A percentile compares a stretch with the other conserved stretches of the same genome.
Conservation (phyloP, 2,329 filamentous ascomycete genomes). For the Zasmidium citrigriseum region DNA sequence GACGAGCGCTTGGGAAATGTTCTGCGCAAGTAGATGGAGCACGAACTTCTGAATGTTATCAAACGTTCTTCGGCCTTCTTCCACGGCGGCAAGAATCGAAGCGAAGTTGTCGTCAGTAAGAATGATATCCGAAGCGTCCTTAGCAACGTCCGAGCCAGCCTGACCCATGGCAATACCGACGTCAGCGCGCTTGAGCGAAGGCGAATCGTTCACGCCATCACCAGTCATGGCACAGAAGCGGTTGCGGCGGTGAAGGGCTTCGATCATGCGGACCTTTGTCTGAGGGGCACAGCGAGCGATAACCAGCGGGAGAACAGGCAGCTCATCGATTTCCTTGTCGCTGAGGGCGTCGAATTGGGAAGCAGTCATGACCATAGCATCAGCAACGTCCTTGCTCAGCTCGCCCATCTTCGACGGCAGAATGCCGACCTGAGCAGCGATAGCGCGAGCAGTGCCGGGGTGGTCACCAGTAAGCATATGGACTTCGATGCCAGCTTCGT, state of each 20-base stretch:
- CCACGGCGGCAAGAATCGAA: conserved; percentile 78
- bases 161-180: conserved; percentile 89
- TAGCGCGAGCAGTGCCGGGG: conserved; percentile 74
- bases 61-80: conserved; percentile 81
- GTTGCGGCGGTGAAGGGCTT: conserved; percentile 75
- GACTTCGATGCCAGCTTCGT: conserved; percentile 72
- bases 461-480: conserved; percentile 88
- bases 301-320: conserved; percentile 76
- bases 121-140: conserved; percentile 80
- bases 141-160: conserved; percentile 81
- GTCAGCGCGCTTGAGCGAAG: conserved; percentile 76
- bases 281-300: conserved; percentile 82
- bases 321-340: conserved; percentile 71
- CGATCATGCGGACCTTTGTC: conserved; percentile 90
- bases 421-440: conserved; percentile 77
- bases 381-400: conserved; percentile 63
- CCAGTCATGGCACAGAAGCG: conserved; percentile 85
- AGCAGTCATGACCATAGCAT: conserved; percentile 72
- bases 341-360: conserved; percentile 61
- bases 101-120: conserved; percentile 88
- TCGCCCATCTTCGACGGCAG: conserved; percentile 62
- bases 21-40: conserved; percentile 87
- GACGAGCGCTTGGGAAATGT: conserved; percentile 86
- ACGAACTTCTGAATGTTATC: conserved; percentile 90
- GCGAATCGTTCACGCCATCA: conserved; percentile 85